Evolutionary conservation across 495 filamentous ascomycete genomes (phyloP), one percentile per base, ranked within the genome.

Genomic region (Hamigera avellanea): DNA sequence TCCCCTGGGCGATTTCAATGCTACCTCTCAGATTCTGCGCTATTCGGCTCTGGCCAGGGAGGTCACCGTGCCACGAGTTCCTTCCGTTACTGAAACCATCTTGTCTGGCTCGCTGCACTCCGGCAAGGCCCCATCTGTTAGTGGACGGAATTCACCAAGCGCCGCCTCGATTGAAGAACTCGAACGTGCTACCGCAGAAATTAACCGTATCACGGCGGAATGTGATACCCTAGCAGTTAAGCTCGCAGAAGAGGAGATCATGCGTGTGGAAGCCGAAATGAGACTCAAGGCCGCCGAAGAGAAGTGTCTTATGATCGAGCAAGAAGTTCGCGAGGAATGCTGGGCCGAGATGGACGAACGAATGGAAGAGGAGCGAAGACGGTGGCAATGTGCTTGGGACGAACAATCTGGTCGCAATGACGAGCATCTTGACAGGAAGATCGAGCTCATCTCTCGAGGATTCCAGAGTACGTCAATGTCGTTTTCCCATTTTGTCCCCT

Each of bases 31-130:
- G 55, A 96, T 98, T 23, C 66, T 98, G 3, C 81, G 91, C 10
- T 98, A 98, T 53, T 93, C 86, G 17, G 93, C 91, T 7, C 70
- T 96, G 3, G 93, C 91, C 0, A 76, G 86, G 1, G 91, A 98
- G 61, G 81, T 95, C 12, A 93, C 93, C 0, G 85, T 95, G 3
- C 88, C 89, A 2, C 78, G 89, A 16, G 77, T 88, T 14, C 85
- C 87, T 3, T 87, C 81, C 23, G 69, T 86, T 26, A 78, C 76
- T 3, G 72, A 65, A 43, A 76, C 78, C 2, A 73, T 76, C 23
- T 56, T 74, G 3, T 72, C 72, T 19, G 64, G 61, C 26, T 48
- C 60, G 15, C 42, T 53, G 10, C 49, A 59, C 1, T 55, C 60
- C 4, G 48, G 47, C 8, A 48, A 52, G 6, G 50, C 45, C 33